A percentile compares a stretch with the other conserved stretches of the same genome.
phyloP scores from a whole-genome alignment of 139 green algal species.

The Haematococcus sp. region DNA sequence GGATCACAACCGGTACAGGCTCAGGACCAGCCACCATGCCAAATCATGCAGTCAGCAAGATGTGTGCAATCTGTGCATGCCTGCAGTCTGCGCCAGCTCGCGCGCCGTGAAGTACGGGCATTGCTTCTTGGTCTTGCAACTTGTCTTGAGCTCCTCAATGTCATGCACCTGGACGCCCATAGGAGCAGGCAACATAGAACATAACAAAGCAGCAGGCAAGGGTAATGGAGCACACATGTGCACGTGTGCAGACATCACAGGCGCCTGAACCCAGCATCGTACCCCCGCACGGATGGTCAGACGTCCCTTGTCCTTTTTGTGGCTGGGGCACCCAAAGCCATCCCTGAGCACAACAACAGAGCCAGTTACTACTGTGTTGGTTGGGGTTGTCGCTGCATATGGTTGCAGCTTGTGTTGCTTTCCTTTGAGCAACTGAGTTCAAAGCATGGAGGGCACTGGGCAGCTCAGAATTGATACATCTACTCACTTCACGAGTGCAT shows the following conservation, averaged over 20 bases:
- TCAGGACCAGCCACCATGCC: too few relatives aligned
- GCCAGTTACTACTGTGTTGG: too few relatives aligned
- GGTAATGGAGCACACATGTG: neutral
- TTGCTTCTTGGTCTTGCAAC: conserved; percentile 42
- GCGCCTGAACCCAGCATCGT: neutral
- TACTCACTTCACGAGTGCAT: conserved; percentile 68
- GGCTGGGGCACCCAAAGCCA: too few relatives aligned
- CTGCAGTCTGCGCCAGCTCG: conserved; percentile 40
- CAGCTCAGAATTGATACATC: neutral
- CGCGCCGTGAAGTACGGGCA: conserved; percentile 90
- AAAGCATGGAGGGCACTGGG: neutral
- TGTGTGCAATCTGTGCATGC: conserved; percentile 14
- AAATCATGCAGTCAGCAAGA: neutral
- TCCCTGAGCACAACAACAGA: too few relatives aligned
- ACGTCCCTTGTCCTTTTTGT: too few relatives aligned
- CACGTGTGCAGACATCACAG: neutral
- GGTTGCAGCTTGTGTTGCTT: neutral
- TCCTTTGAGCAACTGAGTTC: neutral
- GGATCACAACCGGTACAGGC: too few relatives aligned
- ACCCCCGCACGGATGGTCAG: too few relatives aligned
- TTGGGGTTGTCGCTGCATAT: neutral
- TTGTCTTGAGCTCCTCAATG: conserved; percentile 86
- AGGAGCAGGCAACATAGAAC: neutral
- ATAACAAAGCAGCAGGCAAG: neutral
- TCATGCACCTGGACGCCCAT: conserved; percentile 61